These are phyloP conservation scores for Xylaria sp. DNA, from an alignment of 2,329 filamentous ascomycete genomes.

Conservation along the genomic window DNA sequence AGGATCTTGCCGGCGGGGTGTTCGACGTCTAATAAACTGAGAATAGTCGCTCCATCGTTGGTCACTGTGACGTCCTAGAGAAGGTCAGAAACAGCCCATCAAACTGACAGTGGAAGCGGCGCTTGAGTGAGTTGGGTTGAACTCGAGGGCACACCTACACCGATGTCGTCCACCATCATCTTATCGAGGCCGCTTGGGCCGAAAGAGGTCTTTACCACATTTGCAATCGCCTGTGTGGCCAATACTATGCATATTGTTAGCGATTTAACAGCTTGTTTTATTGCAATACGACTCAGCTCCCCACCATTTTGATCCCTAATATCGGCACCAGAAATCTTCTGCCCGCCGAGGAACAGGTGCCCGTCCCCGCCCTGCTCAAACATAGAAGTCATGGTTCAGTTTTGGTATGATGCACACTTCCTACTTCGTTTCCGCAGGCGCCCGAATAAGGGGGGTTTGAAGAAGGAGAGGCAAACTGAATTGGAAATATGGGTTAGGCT, in stretches of 20 bases:
- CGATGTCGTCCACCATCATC: slow-evolving; percentile 99
- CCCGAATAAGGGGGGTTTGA: background rate
- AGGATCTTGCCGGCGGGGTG: slow-evolving; percentile 98
- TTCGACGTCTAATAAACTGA: slow-evolving; percentile 94
- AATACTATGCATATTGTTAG: slow-evolving; percentile 69
- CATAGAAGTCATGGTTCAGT: slow-evolving; percentile 82
- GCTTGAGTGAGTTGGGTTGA: background rate
- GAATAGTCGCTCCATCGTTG: slow-evolving; percentile 97
- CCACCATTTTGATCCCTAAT: slow-evolving; percentile 96
- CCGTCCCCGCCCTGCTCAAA: slow-evolving; percentile 96
- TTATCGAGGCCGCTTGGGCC: slow-evolving; percentile 97
- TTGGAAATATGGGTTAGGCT: slow-evolving; percentile 36
- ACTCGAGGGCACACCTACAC: slow-evolving; percentile 64
- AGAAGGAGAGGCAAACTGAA: background rate
- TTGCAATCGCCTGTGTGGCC: slow-evolving; percentile 96
- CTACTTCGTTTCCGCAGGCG: slow-evolving; percentile 11
- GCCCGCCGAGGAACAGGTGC: slow-evolving; percentile 94
- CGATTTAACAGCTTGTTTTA: slow-evolving; percentile 4
- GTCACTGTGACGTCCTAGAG: slow-evolving; percentile 94
- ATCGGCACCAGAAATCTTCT: slow-evolving; percentile 96
- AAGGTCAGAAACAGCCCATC: slow-evolving; percentile 38
- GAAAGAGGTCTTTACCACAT: slow-evolving; percentile 99
- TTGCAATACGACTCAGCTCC: slow-evolving; percentile 46
- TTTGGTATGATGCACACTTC: slow-evolving; percentile 12
- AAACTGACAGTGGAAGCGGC: slow-evolving; percentile 7